phyloP scores from a whole-genome alignment of 768 basidiomycete genomes.

The Gymnopilus dilepis region DNA sequence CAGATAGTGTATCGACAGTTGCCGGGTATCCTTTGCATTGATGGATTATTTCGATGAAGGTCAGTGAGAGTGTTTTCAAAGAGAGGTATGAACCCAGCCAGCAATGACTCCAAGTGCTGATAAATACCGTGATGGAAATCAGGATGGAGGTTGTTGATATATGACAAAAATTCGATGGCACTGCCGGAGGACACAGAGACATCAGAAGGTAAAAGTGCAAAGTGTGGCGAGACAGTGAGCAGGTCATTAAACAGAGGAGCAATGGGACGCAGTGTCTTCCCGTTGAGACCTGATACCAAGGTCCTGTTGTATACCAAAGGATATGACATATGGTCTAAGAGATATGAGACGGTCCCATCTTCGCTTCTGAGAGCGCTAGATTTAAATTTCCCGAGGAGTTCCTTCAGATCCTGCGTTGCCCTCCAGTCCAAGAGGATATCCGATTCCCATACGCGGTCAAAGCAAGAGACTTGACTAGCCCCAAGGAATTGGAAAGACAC shows the following conservation, averaged over 20 bases:
- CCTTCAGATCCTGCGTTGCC: slow-evolving; percentile 23
- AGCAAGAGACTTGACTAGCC: slow-evolving; percentile 57
- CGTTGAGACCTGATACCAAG: slow-evolving; percentile 36
- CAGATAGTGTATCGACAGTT: slow-evolving; percentile 46
- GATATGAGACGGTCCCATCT: slow-evolving; percentile 28
- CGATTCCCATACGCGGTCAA: slow-evolving; percentile 60
- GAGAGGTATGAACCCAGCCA: slow-evolving; percentile 47
- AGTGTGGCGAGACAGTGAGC: slow-evolving; percentile 46
- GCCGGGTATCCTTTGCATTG: slow-evolving; percentile 47
- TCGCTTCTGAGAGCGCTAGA: slow-evolving; percentile 10
- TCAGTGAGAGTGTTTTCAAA: slow-evolving; percentile 60
- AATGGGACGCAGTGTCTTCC: slow-evolving; percentile 29
- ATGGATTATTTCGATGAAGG: slow-evolving; percentile 53
- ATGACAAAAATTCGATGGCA: slow-evolving; percentile 43
- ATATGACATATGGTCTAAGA: slow-evolving; percentile 48
- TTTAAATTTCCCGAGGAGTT: slow-evolving; percentile 30
- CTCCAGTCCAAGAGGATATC: slow-evolving; percentile 27
- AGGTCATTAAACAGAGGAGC: slow-evolving; percentile 36
- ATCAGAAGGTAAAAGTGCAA: slow-evolving; percentile 51
- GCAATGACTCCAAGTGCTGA: slow-evolving; percentile 34
- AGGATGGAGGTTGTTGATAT: slow-evolving; percentile 60
- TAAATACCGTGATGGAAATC: slow-evolving; percentile 34
- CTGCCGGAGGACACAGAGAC: slow-evolving; percentile 40
- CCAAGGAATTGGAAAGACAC: background rate
- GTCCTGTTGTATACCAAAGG: slow-evolving; percentile 47